These are phyloP conservation scores for Magnusiomyces ingens DNA, from an alignment of 1,139 yeast genomes.

Conservation along the genomic window DNA sequence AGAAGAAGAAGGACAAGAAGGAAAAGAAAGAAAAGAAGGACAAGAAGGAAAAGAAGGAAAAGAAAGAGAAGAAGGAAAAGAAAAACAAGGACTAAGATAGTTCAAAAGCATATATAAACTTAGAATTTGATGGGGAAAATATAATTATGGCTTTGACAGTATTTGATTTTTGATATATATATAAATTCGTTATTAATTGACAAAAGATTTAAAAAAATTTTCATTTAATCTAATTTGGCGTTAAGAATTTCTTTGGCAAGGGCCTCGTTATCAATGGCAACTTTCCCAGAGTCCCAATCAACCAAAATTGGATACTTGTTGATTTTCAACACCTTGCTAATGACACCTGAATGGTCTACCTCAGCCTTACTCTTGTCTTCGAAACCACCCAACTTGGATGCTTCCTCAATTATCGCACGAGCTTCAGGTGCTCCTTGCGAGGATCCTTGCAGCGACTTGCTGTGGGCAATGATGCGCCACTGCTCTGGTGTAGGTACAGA, in stretches of 20 bases:
- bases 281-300: conserved; percentile 34
- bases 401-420: conserved; percentile 3
- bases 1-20: conserved; percentile 14
- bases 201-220: background rate
- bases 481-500: conserved; percentile 31
- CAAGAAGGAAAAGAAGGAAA: conserved; percentile 11
- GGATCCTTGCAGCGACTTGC: conserved; percentile 9
- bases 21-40: conserved; percentile 9
- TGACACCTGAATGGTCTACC: conserved; percentile 7
- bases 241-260: conserved; percentile 33
- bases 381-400: background rate
- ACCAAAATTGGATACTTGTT: conserved; percentile 31
- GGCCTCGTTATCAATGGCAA: conserved; percentile 35
- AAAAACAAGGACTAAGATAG: conserved; percentile 9
- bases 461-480: conserved; percentile 9
- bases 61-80: conserved; percentile 11
- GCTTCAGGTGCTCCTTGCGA: background rate
- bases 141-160: background rate
- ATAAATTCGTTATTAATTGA: background rate
- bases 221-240: conserved; percentile 18
- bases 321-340: conserved; percentile 4
- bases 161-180: background rate
- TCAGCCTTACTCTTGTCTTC: conserved; percentile 4
- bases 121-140: too few relatives aligned
- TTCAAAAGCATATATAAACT: background rate